These are phyloP conservation scores for Inga oerstediana DNA, from an alignment of 306 rosid genomes.

Conservation along the genomic window DNA sequence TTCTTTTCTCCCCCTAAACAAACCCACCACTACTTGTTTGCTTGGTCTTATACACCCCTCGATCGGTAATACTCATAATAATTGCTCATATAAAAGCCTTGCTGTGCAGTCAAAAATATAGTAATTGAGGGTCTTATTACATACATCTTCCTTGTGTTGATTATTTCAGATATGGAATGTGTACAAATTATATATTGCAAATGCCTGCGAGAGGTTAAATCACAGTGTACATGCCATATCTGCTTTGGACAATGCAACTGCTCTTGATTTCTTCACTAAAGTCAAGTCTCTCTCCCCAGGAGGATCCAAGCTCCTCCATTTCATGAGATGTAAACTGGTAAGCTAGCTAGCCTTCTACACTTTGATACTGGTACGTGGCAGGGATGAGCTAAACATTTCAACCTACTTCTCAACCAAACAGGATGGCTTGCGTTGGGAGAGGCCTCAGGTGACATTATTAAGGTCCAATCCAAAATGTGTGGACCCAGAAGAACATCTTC, in stretches of 20 bases:
- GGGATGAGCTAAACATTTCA: too few relatives aligned
- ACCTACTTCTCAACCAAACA: background rate
- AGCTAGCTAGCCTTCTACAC: too few relatives aligned
- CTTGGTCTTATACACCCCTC: too few relatives aligned
- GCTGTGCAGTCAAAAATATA: background rate
- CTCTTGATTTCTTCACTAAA: background rate
- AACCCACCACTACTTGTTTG: too few relatives aligned
- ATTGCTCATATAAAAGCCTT: background rate
- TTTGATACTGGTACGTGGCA: too few relatives aligned
- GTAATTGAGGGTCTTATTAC: background rate
- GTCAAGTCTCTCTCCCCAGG: background rate
- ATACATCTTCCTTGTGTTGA: too few relatives aligned
- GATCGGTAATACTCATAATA: too few relatives aligned
- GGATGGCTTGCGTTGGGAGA: background rate
- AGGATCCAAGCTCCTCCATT: background rate
- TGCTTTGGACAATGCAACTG: background rate
- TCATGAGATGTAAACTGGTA: background rate
- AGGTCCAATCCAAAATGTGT: background rate
- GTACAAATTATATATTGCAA: background rate
- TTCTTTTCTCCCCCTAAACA: too few relatives aligned
- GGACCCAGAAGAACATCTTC: background rate
- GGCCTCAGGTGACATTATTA: background rate
- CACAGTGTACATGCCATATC: background rate
- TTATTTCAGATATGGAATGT: background rate
- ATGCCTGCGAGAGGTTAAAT: background rate